Evolutionary conservation across 441 rosid species (phyloP), one percentile per base, ranked within the genome.

Genomic region (Erodium moschatum): DNA sequence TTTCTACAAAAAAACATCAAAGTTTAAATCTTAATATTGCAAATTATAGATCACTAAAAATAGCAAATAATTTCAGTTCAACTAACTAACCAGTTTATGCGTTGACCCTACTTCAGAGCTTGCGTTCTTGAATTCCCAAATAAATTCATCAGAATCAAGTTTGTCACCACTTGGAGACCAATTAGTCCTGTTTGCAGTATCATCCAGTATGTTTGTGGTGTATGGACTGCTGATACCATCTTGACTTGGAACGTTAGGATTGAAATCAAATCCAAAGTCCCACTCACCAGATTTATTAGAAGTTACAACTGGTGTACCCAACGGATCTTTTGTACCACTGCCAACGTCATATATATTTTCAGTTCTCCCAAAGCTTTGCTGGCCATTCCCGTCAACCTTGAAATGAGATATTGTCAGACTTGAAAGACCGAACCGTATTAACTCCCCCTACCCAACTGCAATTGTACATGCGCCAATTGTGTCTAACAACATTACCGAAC

Each of bases 101-200:
- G 72, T 44, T 4, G 70, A 70, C 68, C 58, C 76, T 69, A 8
- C 73, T 75, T 78, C 88, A 52, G 80, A 72, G 70, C 72, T 74
- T 31, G 78, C 50, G 46, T 77, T 85, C 70, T 80, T 78, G 69
- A 78, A 85, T 38, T 74, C 81, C 91, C 89, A 84, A 9, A 73
- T 76, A 68, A 71, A 72, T 77, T 70, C 77, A 9, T 64, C 81
- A 70, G 78, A 69, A 72, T 35, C 69, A 70, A 69, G 54, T 42
- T 72, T 74, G 27, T 46, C 76, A 66, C 68, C 70, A 66, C 56
- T 65, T 16, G 77, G 60, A 62, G 77, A 75, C 24, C 73, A 76
- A 69, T 68, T 67, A 4, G 48, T 71, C 15, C 68, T 74, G 56
- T 66, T 75, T 74, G 73, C 71, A 0, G 48, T 72, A 61, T 64